Percentiles rank a stretch among this genome's conserved stretches.
Evolutionary conservation across 2,329 filamentous ascomycete genomes (phyloP).

Genomic region (Rhynchosporium agropyri): DNA sequence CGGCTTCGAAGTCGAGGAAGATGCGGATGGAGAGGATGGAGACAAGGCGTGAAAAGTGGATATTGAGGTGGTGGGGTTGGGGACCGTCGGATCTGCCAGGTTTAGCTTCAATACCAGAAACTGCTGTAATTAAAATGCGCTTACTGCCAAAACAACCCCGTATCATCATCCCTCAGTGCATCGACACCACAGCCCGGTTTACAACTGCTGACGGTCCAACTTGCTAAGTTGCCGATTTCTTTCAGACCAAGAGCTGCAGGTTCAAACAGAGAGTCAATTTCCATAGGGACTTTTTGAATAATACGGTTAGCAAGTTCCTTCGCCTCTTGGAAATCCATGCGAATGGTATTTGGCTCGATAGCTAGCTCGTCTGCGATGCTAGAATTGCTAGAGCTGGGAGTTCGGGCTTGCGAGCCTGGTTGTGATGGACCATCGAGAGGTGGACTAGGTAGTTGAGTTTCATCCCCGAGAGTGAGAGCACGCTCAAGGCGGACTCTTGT

Average conservation of each 20-base stretch:
- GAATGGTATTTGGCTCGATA: too few relatives aligned
- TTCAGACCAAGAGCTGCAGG: conserved; percentile 61
- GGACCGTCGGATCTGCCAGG: conserved; percentile 72
- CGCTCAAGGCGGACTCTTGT: too few relatives aligned
- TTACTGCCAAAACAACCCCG: conserved; percentile 78
- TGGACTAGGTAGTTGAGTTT: not conserved
- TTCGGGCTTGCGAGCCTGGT: too few relatives aligned
- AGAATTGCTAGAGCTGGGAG: not conserved
- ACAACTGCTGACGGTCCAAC: conserved; percentile 79
- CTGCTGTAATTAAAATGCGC: conserved; percentile 36
- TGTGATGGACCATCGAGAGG: not conserved
- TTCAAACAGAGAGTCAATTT: conserved; percentile 49
- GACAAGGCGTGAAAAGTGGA: conserved; percentile 84
- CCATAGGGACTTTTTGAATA: conserved; percentile 38
- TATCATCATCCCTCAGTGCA: conserved; percentile 73
- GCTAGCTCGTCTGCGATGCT: not conserved
- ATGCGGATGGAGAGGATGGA: conserved; percentile 78
- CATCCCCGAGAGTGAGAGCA: too few relatives aligned
- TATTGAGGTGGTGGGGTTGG: conserved; percentile 79
- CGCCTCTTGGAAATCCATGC: too few relatives aligned
- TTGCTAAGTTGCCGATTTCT: conserved; percentile 82
- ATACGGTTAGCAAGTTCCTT: conserved; percentile 19
- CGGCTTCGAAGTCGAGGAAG: conserved; percentile 86
- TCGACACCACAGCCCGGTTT: conserved; percentile 81
- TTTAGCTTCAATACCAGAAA: not conserved